These are phyloP conservation scores for Thelonectria discophora DNA, from an alignment of 2,329 filamentous ascomycete genomes.

Conservation along the genomic window DNA sequence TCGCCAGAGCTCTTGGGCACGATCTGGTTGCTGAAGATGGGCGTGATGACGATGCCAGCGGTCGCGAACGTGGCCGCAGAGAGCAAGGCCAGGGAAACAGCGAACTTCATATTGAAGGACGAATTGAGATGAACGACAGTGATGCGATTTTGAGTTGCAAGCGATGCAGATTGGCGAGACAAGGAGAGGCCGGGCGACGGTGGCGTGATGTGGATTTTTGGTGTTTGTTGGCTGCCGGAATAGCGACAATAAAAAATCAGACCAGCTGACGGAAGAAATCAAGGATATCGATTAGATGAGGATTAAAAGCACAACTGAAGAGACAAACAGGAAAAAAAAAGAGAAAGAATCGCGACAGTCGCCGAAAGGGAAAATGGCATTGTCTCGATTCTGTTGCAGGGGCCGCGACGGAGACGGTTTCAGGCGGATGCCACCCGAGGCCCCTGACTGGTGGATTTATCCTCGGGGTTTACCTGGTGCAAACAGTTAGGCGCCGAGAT, in stretches of 20 bases:
- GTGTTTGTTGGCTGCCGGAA: neutral
- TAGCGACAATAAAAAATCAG: conserved; percentile 9
- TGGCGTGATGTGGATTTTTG: neutral
- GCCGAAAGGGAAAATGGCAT: too few species aligned
- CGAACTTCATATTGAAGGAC: conserved; percentile 44
- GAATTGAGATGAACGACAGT: neutral
- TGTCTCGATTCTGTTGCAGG: too few species aligned
- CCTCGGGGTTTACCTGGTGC: too few species aligned
- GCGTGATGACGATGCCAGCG: conserved; percentile 65
- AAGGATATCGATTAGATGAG: too few species aligned
- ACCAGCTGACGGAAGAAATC: conserved; percentile 12
- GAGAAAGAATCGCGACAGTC: too few species aligned
- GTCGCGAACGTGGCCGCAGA: conserved; percentile 57
- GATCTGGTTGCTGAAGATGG: conserved; percentile 60
- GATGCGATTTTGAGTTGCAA: neutral
- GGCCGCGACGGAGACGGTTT: too few species aligned
- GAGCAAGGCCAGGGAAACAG: conserved; percentile 48
- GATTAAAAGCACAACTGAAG: too few species aligned
- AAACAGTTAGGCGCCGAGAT: too few species aligned
- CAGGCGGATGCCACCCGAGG: too few species aligned
- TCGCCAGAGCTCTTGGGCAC: conserved; percentile 58
- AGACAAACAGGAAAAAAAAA: too few species aligned
- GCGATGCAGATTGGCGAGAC: neutral
- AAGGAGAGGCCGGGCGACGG: neutral
- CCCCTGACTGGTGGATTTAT: too few species aligned